Percentiles rank a stretch among this genome's conserved stretches.
phyloP scores from a whole-genome alignment of 176 grass and related monocot genomes.

The Puccinellia tenuiflora region DNA sequence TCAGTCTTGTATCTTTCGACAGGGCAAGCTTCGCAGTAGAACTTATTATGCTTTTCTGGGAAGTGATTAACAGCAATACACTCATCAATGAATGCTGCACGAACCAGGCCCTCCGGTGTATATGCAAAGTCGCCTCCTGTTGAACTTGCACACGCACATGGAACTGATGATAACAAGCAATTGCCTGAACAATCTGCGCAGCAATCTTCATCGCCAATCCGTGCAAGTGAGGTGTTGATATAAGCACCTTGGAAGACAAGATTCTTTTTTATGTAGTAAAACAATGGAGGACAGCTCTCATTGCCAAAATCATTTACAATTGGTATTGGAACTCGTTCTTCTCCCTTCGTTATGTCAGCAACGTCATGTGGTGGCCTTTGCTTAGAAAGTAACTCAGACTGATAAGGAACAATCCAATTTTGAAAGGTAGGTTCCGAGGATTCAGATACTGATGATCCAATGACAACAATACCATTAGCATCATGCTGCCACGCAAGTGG shows the following conservation, averaged over 20 bases:
- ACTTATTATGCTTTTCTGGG: constrained; percentile 39
- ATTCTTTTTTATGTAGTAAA: constrained; percentile 60
- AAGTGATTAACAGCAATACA: constrained; percentile 39
- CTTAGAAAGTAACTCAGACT: constrained; percentile 32
- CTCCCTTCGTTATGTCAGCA: constrained; percentile 66
- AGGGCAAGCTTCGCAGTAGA: constrained; percentile 59
- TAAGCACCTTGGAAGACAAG: constrained; percentile 53
- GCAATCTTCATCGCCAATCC: constrained; percentile 65
- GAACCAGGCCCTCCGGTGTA: constrained; percentile 57
- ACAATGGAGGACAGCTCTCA: constrained; percentile 43
- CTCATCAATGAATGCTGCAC: constrained; percentile 56
- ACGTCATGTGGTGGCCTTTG: constrained; percentile 47
- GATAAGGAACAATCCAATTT: constrained; percentile 27
- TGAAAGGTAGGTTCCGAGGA: neutral
- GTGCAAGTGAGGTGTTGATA: constrained; percentile 57
- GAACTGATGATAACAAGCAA: constrained; percentile 49
- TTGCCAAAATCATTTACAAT: constrained; percentile 57
- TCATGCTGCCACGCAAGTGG: constrained; percentile 7
- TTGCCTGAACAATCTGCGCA: constrained; percentile 66
- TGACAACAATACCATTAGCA: constrained; percentile 6
- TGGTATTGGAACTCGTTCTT: constrained; percentile 55
- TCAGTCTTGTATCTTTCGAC: constrained; percentile 49
- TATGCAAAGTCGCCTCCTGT: constrained; percentile 58
- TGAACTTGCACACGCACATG: constrained; percentile 66
- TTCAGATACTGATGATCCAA: constrained; percentile 4